Evolutionary conservation across 257 asterid species (phyloP), one percentile per base, ranked within the genome.

Genomic region (Galeopsis tetrahit): DNA sequence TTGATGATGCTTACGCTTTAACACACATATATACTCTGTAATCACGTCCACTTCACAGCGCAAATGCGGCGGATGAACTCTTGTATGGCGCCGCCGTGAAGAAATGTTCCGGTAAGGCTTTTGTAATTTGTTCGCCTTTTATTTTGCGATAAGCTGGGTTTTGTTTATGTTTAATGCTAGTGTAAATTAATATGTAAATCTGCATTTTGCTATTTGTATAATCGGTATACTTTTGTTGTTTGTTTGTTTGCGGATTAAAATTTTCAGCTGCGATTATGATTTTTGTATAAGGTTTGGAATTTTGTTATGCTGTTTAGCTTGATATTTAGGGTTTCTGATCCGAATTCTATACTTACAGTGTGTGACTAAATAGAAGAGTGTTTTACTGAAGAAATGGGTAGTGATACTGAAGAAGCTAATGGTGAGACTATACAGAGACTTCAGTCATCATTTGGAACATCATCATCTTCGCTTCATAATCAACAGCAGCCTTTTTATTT

Each of bases 381-480:
- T 52, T 32, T 43, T 39, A 64, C 67, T 55, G 63, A 59, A 40
- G 35, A 63, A 78, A 90, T 89, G 97, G 81, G 82, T 10, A 89
- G 90, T 58, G 90, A 82, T 39, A 74, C 63, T 68, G 95, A 80
- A 69, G 93, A 89, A 75, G 87, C 78, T 76, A 85, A 68, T 31
- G 77, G 70, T 3, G 77, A 72, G 35, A 72, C 70, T 49, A 76
- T 83, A 73, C 96, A 87, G 36, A 84, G 95, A 55, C 85, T 91
- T 71, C 96, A 87, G 69, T 85, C 97, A 42, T 84, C 96, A n/a
- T 82, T 85, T 52, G 96, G 91, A 43, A 85, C 96, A 11, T 86
- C 96, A 34, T 82, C 92, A 2, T 87, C 98, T 36, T 86, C 96
- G 57, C 62, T 86, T 5, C 79, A 77, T 9, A 82, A 78, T 51